Conservation (phyloP, 2,329 filamentous ascomycete genomes). For the Cladorrhinum sp. region DNA sequence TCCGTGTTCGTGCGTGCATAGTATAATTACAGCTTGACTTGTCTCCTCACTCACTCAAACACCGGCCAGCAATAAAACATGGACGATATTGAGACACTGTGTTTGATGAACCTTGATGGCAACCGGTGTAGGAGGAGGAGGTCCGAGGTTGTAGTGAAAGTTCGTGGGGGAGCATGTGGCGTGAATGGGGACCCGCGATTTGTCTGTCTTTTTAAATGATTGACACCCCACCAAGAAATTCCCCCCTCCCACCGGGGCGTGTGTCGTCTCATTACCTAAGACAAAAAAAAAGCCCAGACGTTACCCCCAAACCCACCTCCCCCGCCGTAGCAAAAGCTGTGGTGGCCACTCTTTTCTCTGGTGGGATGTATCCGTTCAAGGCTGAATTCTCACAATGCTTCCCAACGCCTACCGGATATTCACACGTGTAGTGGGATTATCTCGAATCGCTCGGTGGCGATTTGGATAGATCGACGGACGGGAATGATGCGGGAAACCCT, state of each 20-base stretch:
- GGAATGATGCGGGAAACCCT: neutral
- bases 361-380: constrained; percentile 16
- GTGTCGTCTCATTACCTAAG: neutral
- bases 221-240: neutral
- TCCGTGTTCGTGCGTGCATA: too few relatives aligned
- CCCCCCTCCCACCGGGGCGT: neutral
- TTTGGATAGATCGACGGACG: neutral
- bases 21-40: too few relatives aligned
- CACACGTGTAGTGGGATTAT: neutral
- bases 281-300: neutral
- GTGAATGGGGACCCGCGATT: neutral
- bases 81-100: neutral
- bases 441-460: neutral
- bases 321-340: too few relatives aligned
- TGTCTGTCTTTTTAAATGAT: neutral
- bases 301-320: neutral
- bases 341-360: neutral
- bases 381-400: constrained; percentile 14
- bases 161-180: neutral
- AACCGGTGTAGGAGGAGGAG: neutral
- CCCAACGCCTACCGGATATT: constrained; percentile 4
- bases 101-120: neutral
- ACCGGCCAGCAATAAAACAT: neutral
- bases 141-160: neutral
- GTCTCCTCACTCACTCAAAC: neutral